A percentile compares a stretch with the other conserved stretches of the same genome.
phyloP scores from a whole-genome alignment of 805 yeast species.

The Kuraishia borneana region DNA sequence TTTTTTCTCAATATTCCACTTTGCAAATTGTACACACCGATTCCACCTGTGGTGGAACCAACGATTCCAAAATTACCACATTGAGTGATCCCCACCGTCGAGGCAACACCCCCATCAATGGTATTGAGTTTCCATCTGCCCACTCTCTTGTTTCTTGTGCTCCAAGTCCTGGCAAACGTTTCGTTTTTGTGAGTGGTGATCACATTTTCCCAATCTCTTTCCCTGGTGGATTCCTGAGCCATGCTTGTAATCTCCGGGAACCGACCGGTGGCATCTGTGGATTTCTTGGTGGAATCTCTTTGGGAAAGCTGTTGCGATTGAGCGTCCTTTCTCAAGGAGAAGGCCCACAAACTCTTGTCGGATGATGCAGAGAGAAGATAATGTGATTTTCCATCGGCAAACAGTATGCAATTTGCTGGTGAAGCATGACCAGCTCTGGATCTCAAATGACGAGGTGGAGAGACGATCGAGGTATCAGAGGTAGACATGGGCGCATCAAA shows the following conservation, averaged over 20 bases:
- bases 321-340: conserved; percentile 89
- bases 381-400: conserved; percentile 71
- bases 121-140: conserved; percentile 67
- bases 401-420: conserved; percentile 68
- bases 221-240: conserved; percentile 63
- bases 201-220: conserved; percentile 90
- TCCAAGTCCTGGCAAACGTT: conserved; percentile 85
- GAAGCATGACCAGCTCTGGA: conserved; percentile 97
- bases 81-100: conserved; percentile 67
- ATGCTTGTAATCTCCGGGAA: conserved; percentile 67
- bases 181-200: conserved; percentile 83
- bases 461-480: conserved; percentile 49
- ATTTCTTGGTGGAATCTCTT: conserved; percentile 32
- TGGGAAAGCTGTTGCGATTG: conserved; percentile 93
- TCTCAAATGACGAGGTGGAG: conserved; percentile 86
- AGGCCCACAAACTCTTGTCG: conserved; percentile 82
- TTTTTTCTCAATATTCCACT: conserved; percentile 74
- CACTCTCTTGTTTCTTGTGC: conserved; percentile 62
- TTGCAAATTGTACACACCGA: conserved; percentile 82
- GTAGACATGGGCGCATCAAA: conserved; percentile 84
- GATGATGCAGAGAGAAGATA: conserved; percentile 76
- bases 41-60: conserved; percentile 80
- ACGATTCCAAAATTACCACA: conserved; percentile 95
- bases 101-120: conserved; percentile 68
- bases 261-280: conserved; percentile 37